Evolutionary conservation across 1,139 yeast genomes (phyloP), one percentile per base, ranked within the genome.

Genomic region (Geotrichum cucujoidarum): DNA sequence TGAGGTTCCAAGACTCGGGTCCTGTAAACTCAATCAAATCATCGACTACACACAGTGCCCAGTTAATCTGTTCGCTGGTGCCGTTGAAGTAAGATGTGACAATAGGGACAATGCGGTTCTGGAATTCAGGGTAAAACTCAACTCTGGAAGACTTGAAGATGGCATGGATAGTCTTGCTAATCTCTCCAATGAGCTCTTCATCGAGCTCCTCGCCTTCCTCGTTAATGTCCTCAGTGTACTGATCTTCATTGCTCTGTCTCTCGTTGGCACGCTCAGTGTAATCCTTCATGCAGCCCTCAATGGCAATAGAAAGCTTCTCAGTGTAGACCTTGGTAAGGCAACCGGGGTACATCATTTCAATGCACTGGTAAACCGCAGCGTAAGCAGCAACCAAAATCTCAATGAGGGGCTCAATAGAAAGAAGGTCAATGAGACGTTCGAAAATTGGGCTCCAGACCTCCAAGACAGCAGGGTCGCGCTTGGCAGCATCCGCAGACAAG

Each of bases 201-300:
- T 90, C 96, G 1, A 95, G 84, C 61, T 78, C 87, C 59, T 86
- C 97, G 49, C 84, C 95, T 50, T 87, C 95, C 53, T 78, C 84
- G 22, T 78, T 76, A 31, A 59, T 55, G 52, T 82, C 90, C 62
- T 83, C 90, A 38, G 80, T 77, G 59, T 78, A 83, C 58, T 81
- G 92, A 43, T 75, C 65, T 20, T 76, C 77, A 53, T 74, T 78
- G 50, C 77, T 81, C 54, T 70, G 74, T 48, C 74, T 75, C 51
- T 73, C 74, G 58, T 83, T 89, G 57, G 83, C 90, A 58, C 97
- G 78, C 49, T 76, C 81, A 60, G 76, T 78, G 39, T 85, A 78
- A 53, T 84, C 95, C 4, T 75, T 69, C 63, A 90, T 69, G 58
- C 83, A 83, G 3, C 75, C 65, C 47, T 76, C 73, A 20, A 87